Percentiles rank a stretch among this genome's conserved stretches.
These are phyloP conservation scores for Santalum album DNA, from an alignment of 164 flowering plant genomes.

Conservation along the genomic window DNA sequence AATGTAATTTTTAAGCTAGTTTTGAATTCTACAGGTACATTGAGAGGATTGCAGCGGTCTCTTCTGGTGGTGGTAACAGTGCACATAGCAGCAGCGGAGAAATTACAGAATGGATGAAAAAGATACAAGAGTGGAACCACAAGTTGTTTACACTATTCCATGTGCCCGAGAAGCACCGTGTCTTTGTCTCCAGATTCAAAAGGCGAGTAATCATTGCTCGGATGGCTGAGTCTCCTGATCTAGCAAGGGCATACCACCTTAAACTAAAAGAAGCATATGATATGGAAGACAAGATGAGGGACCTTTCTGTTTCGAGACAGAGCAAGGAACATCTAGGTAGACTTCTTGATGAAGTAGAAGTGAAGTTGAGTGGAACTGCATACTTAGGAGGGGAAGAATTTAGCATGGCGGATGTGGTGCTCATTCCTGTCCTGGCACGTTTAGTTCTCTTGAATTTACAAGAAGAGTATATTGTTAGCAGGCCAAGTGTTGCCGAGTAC, in stretches of 20 bases:
- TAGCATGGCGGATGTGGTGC: conserved; percentile 71
- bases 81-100: conserved; percentile 23
- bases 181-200: conserved; percentile 53
- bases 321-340: conserved; percentile 49
- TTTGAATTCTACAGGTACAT: conserved; percentile 46
- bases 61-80: conserved; percentile 30
- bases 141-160: conserved; percentile 72
- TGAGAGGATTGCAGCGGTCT: conserved; percentile 56
- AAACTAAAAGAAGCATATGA: conserved; percentile 72
- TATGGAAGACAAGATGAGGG: conserved; percentile 60
- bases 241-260: conserved; percentile 71
- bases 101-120: conserved; percentile 75
- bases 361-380: conserved; percentile 39
- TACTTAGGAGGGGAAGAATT: conserved; percentile 72
- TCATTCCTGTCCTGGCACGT: conserved; percentile 68
- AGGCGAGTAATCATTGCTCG: conserved; percentile 78
- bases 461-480: conserved; percentile 46
- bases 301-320: conserved; percentile 30
- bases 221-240: conserved; percentile 80
- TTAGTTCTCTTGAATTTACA: conserved; percentile 55
- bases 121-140: conserved; percentile 79
- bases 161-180: conserved; percentile 53
- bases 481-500: conserved; percentile 59
- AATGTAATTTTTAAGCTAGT: conserved; percentile 1
- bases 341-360: conserved; percentile 76